Percentiles rank a stretch among this genome's conserved stretches.
phyloP scores from a whole-genome alignment of 1,284 basidiomycete species.

The Tilletiopsis washingtonensis region DNA sequence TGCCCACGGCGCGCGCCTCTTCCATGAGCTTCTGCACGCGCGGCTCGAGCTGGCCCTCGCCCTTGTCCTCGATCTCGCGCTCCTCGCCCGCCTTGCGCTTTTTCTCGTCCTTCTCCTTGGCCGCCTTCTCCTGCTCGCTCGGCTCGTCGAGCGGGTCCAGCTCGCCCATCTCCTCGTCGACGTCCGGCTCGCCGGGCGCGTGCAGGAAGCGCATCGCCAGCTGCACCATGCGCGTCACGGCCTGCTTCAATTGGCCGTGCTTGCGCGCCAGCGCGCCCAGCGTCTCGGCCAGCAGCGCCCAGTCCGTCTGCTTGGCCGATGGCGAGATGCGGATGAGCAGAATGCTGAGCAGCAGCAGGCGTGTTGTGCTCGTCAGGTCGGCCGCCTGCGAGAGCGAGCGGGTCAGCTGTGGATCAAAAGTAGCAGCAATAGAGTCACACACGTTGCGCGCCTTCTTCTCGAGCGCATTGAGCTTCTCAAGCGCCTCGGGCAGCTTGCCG shows the following conservation, averaged over 20 bases:
- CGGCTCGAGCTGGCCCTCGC: slow-evolving; percentile 35
- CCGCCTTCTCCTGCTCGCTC: slow-evolving; percentile 53
- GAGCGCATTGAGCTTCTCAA: slow-evolving; percentile 79
- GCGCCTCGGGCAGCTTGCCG: slow-evolving; percentile 70
- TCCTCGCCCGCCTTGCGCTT: slow-evolving; percentile 15
- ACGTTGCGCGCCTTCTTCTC: slow-evolving; percentile 98
- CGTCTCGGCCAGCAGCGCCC: slow-evolving; percentile 31
- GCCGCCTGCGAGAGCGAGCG: slow-evolving; percentile 60
- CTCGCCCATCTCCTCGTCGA: slow-evolving; percentile 56
- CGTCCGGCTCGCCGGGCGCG: slow-evolving; percentile 59
- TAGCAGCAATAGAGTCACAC: slow-evolving; percentile 33
- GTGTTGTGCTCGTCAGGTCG: slow-evolving; percentile 80
- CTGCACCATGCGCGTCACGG: slow-evolving; percentile 74
- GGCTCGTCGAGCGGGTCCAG: slow-evolving; percentile 55
- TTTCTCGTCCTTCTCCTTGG: slow-evolving; percentile 18
- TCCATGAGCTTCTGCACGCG: slow-evolving; percentile 31
- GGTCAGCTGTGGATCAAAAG: neutral
- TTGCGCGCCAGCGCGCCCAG: slow-evolving; percentile 63
- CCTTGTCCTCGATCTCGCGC: slow-evolving; percentile 22
- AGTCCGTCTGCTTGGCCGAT: slow-evolving; percentile 17
- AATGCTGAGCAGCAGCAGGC: slow-evolving; percentile 67
- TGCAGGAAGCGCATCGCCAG: slow-evolving; percentile 40
- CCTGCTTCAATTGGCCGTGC: slow-evolving; percentile 90
- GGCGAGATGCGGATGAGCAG: slow-evolving; percentile 35
- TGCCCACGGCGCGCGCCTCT: slow-evolving; percentile 28